Conservation (phyloP, 495 filamentous ascomycete species). For the Xylaria sp. region DNA sequence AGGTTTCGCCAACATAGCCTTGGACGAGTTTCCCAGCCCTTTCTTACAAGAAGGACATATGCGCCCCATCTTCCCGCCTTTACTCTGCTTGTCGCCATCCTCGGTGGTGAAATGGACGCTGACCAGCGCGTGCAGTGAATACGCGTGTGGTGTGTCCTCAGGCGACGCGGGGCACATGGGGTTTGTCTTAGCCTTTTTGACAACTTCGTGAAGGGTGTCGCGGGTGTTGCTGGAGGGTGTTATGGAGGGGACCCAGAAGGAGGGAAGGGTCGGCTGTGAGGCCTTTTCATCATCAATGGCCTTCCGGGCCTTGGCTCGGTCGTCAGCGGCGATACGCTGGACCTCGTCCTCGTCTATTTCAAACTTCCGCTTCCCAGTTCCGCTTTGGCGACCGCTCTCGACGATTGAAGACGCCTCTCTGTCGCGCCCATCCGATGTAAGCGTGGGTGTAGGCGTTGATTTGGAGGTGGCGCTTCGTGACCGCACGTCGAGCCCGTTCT, state of each 20-base stretch:
- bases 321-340: slow-evolving; percentile 70
- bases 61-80: slow-evolving; percentile 50
- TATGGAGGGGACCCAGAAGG: slow-evolving; percentile 92
- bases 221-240: slow-evolving; percentile 68
- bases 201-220: slow-evolving; percentile 60
- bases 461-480: slow-evolving; percentile 31
- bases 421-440: slow-evolving; percentile 21
- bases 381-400: slow-evolving; percentile 32
- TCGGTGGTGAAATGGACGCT: slow-evolving; percentile 83
- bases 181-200: slow-evolving; percentile 69
- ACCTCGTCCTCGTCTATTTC: slow-evolving; percentile 85
- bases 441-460: slow-evolving; percentile 25
- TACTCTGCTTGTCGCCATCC: slow-evolving; percentile 55
- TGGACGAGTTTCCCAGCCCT: slow-evolving; percentile 78
- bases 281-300: slow-evolving; percentile 79
- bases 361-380: slow-evolving; percentile 74
- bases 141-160: slow-evolving; percentile 71
- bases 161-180: slow-evolving; percentile 83
- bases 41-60: slow-evolving; percentile 92
- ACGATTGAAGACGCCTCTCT: slow-evolving; percentile 16
- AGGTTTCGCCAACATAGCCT: slow-evolving; percentile 86
- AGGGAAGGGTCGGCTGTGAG: slow-evolving; percentile 76
- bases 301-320: slow-evolving; percentile 70
- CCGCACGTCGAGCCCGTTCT: slow-evolving; percentile 72
- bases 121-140: slow-evolving; percentile 83